These are phyloP conservation scores for Yamadazyma buinensis DNA, from an alignment of 1,139 yeast species.

Conservation along the genomic window DNA sequence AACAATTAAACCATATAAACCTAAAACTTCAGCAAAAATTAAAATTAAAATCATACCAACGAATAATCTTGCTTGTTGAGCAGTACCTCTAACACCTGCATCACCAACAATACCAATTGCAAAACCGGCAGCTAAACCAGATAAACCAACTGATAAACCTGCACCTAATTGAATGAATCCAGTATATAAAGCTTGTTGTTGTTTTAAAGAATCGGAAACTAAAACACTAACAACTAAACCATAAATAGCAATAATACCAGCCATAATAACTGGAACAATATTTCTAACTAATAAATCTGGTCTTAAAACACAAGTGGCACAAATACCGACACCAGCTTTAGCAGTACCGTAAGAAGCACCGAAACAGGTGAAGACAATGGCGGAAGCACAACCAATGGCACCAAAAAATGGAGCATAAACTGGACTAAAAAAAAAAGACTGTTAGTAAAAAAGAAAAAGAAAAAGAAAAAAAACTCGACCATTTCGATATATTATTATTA, in stretches of 20 bases:
- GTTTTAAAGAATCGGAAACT: slow-evolving; percentile 86
- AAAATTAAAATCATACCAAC: slow-evolving; percentile 92
- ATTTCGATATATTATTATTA: too few relatives aligned
- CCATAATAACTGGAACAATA: slow-evolving; percentile 97
- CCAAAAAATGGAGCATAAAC: slow-evolving; percentile 93
- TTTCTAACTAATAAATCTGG: slow-evolving; percentile 90
- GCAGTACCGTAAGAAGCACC: slow-evolving; percentile 99
- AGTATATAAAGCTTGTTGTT: slow-evolving; percentile 89
- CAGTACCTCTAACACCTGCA: slow-evolving; percentile 94
- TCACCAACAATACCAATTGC: slow-evolving; percentile 99
- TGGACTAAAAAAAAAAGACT: slow-evolving; percentile 58
- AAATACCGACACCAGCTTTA: slow-evolving; percentile 98
- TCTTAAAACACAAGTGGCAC: slow-evolving; percentile 96
- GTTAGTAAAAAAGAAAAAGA: slow-evolving; percentile 15
- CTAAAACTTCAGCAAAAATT: slow-evolving; percentile 97
- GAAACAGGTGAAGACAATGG: slow-evolving; percentile 95
- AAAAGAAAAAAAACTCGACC: slow-evolving; percentile 1
- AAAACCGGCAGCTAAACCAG: slow-evolving; percentile 95
- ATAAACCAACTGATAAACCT: slow-evolving; percentile 95
- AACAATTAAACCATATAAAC: slow-evolving; percentile 95
- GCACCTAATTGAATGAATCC: slow-evolving; percentile 99
- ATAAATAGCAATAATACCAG: slow-evolving; percentile 99
- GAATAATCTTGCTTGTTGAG: slow-evolving; percentile 95
- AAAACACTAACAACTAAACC: slow-evolving; percentile 96
- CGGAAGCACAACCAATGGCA: slow-evolving; percentile 98